Evolutionary conservation across 352 stramenopile species (phyloP).

Genomic region (Aphanomyces cochlioides): DNA sequence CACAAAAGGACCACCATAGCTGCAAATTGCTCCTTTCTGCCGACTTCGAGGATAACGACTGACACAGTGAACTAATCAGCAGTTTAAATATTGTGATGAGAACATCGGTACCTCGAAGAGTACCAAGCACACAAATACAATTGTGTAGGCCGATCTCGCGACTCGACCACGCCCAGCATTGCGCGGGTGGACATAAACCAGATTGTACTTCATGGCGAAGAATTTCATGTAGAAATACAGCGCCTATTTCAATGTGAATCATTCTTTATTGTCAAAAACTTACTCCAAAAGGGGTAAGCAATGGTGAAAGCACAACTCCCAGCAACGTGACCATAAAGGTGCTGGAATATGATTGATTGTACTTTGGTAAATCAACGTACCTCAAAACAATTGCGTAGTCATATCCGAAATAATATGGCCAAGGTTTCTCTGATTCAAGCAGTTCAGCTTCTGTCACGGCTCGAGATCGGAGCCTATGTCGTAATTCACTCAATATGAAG

Average conservation of each 20-base stretch:
- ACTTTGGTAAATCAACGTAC: neutral
- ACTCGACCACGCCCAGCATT: conserved; percentile 63
- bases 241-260: conserved; percentile 29
- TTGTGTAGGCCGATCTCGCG: conserved; percentile 52
- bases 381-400: conserved; percentile 77
- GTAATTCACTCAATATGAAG: neutral
- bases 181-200: conserved; percentile 71
- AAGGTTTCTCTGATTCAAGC: conserved; percentile 46
- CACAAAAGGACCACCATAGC: conserved; percentile 22
- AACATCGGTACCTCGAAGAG: conserved; percentile 45
- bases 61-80: conserved; percentile 32
- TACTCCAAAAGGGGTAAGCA: conserved; percentile 67
- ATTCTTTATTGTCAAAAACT: neutral
- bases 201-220: conserved; percentile 74
- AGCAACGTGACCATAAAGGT: conserved; percentile 71
- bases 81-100: conserved; percentile 1
- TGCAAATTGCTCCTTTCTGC: conserved; percentile 23
- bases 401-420: conserved; percentile 64
- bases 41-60: conserved; percentile 27
- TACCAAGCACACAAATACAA: conserved; percentile 64
- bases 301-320: conserved; percentile 68
- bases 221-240: conserved; percentile 82
- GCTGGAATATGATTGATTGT: conserved; percentile 21
- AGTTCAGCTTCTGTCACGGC: conserved; percentile 58
- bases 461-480: conserved; percentile 36